Evolutionary conservation across 176 grass and related monocot genomes (phyloP).

Genomic region (Carex littledalei): DNA sequence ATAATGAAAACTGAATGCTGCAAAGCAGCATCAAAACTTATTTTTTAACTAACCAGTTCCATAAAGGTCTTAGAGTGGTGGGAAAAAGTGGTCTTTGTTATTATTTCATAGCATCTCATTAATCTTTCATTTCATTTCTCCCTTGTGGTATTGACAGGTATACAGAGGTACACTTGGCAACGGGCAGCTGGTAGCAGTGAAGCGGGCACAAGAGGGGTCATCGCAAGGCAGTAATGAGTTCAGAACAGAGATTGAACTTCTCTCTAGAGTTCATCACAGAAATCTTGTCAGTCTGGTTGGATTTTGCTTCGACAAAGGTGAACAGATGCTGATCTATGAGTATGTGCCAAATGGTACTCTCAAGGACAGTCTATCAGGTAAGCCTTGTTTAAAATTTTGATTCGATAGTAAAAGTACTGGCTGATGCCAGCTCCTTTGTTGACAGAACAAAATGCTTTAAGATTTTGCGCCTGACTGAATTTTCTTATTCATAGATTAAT

Average conservation of each 20-base stretch:
- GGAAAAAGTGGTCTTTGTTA: background rate
- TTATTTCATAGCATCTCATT: background rate
- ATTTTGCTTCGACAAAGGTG: conserved; percentile 70
- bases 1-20: background rate
- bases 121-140: background rate
- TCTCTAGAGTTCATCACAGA: conserved; percentile 75
- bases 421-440: background rate
- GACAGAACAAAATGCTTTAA: background rate
- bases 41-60: too few species aligned
- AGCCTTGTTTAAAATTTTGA: background rate
- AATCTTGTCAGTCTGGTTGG: conserved; percentile 80
- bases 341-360: conserved; percentile 79
- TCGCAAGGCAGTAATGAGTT: conserved; percentile 66
- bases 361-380: conserved; percentile 71
- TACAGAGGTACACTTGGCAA: conserved; percentile 50
- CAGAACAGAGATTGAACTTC: conserved; percentile 71
- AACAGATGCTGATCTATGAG: conserved; percentile 79
- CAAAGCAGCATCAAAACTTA: background rate
- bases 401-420: background rate
- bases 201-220: conserved; percentile 56
- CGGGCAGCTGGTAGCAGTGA: conserved; percentile 68
- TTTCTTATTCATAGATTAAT: background rate
- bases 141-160: conserved; percentile 33
- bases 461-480: background rate
- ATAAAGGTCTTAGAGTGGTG: too few species aligned